These are phyloP conservation scores for Diplodia mutila DNA, from an alignment of 2,329 filamentous ascomycete species.

Conservation along the genomic window DNA sequence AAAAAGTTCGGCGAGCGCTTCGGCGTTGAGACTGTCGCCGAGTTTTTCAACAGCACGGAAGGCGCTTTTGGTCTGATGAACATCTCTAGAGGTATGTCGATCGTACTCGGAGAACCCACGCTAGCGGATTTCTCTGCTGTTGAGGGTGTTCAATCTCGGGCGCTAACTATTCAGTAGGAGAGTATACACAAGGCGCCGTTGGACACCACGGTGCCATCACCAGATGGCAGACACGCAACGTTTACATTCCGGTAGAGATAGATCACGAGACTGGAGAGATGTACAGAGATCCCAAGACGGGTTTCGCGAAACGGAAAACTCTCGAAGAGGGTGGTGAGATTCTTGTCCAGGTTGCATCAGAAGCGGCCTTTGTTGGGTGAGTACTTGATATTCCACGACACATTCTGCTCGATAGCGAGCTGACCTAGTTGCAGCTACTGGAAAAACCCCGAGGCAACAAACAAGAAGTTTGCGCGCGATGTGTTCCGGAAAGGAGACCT, in stretches of 20 bases:
- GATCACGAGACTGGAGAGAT: slow-evolving; percentile 60
- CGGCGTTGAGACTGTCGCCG: slow-evolving; percentile 63
- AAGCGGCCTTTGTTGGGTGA: slow-evolving; percentile 54
- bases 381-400: slow-evolving; percentile 54
- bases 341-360: background rate
- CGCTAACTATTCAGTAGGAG: background rate
- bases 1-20: slow-evolving; percentile 66
- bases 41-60: slow-evolving; percentile 81
- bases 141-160: background rate
- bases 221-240: slow-evolving; percentile 57
- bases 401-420: slow-evolving; percentile 65
- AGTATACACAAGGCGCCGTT: slow-evolving; percentile 66
- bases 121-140: background rate
- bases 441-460: slow-evolving; percentile 67
- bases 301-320: slow-evolving; percentile 57
- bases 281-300: slow-evolving; percentile 22
- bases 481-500: slow-evolving; percentile 54
- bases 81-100: slow-evolving; percentile 47
- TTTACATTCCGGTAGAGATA: slow-evolving; percentile 68
- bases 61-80: slow-evolving; percentile 68
- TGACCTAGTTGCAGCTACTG: slow-evolving; percentile 74
- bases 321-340: slow-evolving; percentile 45
- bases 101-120: background rate
- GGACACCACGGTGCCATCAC: slow-evolving; percentile 71
- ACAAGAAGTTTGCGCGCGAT: slow-evolving; percentile 56